Base-by-base conservation (phyloP, 106 monocot species). In the Allium fistulosum region DNA sequence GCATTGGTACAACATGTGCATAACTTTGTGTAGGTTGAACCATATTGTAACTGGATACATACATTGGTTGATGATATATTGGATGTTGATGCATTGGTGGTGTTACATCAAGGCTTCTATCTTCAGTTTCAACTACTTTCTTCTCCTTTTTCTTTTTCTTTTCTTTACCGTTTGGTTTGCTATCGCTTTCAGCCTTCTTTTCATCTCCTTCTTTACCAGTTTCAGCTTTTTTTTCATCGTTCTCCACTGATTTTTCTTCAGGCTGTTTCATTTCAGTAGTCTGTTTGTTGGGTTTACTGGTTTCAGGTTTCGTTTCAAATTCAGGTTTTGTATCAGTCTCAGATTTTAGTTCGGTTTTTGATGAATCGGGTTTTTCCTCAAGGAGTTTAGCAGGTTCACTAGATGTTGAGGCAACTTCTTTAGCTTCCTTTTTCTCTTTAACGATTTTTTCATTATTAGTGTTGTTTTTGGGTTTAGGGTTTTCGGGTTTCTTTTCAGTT, bases 31-130 rank as follows among this genome's bases (percentile, higher is more conserved):
- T 75, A 26, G 80, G 82, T n/a, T 78, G 76, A 14, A 52, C 76
- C 45, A 55, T 77, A 72, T 58, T 79, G 79, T 85, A 85, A 72
- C 82, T 80, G 57, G 78, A 49, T 3, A 68, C 65, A 58, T 80
- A 82, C 1, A 75, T 51, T 10, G 77, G 74, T 58, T 26, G 64
- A 4, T 51, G 61, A 64, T 49, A 61, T 10, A 74, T 4, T 9
- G 75, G 63, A 45, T 13, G 12, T 11, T 46, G 51, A 58, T 61
- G 18, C 26, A 63, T 7, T 10, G 49, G 46, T 51, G 64, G 68
- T 13, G 49, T 9, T 49, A 55, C 37, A 13, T 8, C 51, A 67
- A 58, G 0, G 13, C 15, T 27, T 9, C 17, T 66, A 9, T 8
- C 10, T 10, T 46, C 17, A 17, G 49, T 2, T 59, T 70, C 22